These are phyloP conservation scores for Kwoniella newhampshirensis DNA, from an alignment of 768 basidiomycete genomes.

Conservation along the genomic window DNA sequence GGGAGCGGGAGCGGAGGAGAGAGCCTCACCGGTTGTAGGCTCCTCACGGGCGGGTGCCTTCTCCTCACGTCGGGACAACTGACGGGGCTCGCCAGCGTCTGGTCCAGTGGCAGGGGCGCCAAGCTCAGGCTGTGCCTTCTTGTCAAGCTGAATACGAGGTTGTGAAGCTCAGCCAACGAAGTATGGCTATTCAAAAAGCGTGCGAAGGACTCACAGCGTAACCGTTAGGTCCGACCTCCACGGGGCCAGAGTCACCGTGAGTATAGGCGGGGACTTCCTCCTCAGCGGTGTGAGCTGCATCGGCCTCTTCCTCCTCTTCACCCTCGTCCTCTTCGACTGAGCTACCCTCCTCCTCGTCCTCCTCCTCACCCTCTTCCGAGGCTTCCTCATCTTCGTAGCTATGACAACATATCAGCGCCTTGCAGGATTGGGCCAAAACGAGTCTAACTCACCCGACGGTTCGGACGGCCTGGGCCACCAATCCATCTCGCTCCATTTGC, in stretches of 20 bases:
- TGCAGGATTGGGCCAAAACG: neutral
- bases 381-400: constrained; percentile 67
- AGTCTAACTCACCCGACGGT: constrained; percentile 71
- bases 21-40: constrained; percentile 50
- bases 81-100: constrained; percentile 55
- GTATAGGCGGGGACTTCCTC: constrained; percentile 65
- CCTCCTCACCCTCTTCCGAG: constrained; percentile 50
- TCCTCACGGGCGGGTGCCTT: constrained; percentile 68
- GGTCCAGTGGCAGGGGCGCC: constrained; percentile 40
- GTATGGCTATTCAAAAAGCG: neutral
- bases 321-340: constrained; percentile 45
- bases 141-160: constrained; percentile 56
- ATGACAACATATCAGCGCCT: constrained; percentile 11
- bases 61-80: constrained; percentile 66
- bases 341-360: constrained; percentile 58
- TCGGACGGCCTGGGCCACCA: constrained; percentile 87
- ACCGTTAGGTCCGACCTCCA: constrained; percentile 60
- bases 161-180: neutral
- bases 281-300: constrained; percentile 59
- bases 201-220: constrained; percentile 61
- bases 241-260: constrained; percentile 54
- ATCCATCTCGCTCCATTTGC: constrained; percentile 85
- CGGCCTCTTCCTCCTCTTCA: constrained; percentile 59
- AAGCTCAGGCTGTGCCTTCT: constrained; percentile 53
- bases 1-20: constrained; percentile 28